A percentile compares a stretch with the other conserved stretches of the same genome.
Conservation (phyloP, 2,329 filamentous ascomycete species). For the Talaromyces verruculosus region DNA sequence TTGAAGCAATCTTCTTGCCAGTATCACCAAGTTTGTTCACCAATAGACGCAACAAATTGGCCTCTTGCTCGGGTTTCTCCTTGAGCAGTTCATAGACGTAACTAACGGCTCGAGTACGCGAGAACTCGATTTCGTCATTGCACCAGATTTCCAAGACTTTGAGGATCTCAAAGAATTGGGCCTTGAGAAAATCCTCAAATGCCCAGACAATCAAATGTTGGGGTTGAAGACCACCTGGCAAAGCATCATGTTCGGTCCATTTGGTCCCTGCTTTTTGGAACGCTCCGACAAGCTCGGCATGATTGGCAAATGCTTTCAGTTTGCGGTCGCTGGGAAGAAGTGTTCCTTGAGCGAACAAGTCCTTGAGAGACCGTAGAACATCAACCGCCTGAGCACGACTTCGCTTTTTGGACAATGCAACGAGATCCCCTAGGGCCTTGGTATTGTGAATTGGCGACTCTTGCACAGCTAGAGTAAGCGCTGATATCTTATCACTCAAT, state of each 20-base stretch:
- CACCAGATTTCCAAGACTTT: slow-evolving; percentile 91
- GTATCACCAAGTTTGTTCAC: slow-evolving; percentile 97
- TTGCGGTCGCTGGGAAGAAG: slow-evolving; percentile 81
- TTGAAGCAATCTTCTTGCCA: slow-evolving; percentile 91
- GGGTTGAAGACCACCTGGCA: slow-evolving; percentile 73
- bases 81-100: slow-evolving; percentile 89
- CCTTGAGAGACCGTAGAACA: slow-evolving; percentile 88
- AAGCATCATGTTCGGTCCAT: slow-evolving; percentile 68
- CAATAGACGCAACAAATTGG: slow-evolving; percentile 83
- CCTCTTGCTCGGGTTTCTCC: slow-evolving; percentile 96
- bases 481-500: slow-evolving; percentile 93
- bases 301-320: slow-evolving; percentile 73
- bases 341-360: slow-evolving; percentile 86
- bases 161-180: slow-evolving; percentile 87
- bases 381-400: slow-evolving; percentile 90
- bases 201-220: slow-evolving; percentile 82
- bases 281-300: slow-evolving; percentile 71
- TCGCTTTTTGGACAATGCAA: slow-evolving; percentile 84
- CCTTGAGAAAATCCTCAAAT: slow-evolving; percentile 94
- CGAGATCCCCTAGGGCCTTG: slow-evolving; percentile 81
- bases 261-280: slow-evolving; percentile 62
- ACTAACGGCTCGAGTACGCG: slow-evolving; percentile 80
- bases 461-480: slow-evolving; percentile 88
- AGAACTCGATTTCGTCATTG: slow-evolving; percentile 92
- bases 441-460: slow-evolving; percentile 93